Conservation (phyloP, 75 land plant species). For the Larix kaempferi region DNA sequence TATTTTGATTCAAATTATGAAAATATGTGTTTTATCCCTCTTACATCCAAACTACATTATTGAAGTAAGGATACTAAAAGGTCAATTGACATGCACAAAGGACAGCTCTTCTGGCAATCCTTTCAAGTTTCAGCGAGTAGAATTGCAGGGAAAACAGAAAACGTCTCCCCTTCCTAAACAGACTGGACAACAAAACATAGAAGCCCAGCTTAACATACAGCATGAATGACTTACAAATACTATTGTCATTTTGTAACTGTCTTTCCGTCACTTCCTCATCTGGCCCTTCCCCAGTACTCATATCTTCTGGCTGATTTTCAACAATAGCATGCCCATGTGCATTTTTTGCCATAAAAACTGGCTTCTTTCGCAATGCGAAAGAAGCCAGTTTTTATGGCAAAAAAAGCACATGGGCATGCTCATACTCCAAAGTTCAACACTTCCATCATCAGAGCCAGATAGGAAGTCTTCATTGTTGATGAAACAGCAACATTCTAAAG, state of each 20-base stretch:
- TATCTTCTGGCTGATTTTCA: neutral
- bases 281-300: constrained; percentile 4
- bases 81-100: neutral
- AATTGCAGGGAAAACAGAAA: neutral
- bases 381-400: too few species aligned
- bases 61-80: too few species aligned
- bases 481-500: constrained; percentile 91
- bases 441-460: constrained; percentile 97
- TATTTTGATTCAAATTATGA: neutral
- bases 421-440: constrained; percentile 80
- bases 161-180: neutral
- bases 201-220: neutral
- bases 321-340: constrained; percentile 59
- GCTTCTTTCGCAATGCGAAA: constrained; percentile 83
- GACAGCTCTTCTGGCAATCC: neutral
- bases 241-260: neutral
- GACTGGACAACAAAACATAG: neutral
- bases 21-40: neutral
- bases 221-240: constrained; percentile 5
- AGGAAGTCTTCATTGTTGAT: constrained; percentile 80
- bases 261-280: constrained; percentile 12
- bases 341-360: constrained; percentile 69
- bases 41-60: neutral
- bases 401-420: too few species aligned
- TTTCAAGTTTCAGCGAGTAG: neutral